Evolutionary conservation across 2,329 filamentous ascomycete genomes (phyloP).

Genomic region (Fonsecaea nubica): DNA sequence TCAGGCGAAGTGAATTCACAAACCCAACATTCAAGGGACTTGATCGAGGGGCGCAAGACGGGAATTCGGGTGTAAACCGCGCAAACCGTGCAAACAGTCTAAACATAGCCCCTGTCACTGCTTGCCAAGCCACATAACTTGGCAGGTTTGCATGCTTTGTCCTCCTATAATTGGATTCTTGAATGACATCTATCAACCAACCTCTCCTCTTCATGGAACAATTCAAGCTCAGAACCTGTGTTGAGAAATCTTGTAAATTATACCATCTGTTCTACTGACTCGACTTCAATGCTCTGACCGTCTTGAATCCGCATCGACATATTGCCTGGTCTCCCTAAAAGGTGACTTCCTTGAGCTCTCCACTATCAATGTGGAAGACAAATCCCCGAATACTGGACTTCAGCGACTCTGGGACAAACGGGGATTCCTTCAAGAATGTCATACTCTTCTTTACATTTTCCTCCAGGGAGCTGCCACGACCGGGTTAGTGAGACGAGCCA

Average conservation of each 20-base stretch:
- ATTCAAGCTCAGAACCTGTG: not conserved
- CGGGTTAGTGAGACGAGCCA: not conserved
- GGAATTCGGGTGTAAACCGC: not conserved
- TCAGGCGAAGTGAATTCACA: conserved; percentile 22
- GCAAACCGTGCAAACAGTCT: conserved; percentile 9
- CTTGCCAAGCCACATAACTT: not conserved
- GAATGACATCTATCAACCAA: not conserved
- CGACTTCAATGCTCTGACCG: not conserved
- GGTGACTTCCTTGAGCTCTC: conserved; percentile 22
- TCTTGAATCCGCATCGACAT: not conserved
- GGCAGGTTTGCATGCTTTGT: not conserved
- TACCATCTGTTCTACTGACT: not conserved
- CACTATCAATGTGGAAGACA: conserved; percentile 28
- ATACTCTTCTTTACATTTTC: conserved; percentile 30
- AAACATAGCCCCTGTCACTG: not conserved
- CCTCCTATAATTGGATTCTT: not conserved
- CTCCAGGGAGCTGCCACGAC: conserved; percentile 15
- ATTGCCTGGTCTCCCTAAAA: not conserved
- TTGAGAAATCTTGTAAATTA: not conserved
- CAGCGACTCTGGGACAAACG: conserved; percentile 18
- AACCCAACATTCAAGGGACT: conserved; percentile 5
- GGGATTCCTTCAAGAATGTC: conserved; percentile 19
- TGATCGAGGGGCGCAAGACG: not conserved
- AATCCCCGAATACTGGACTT: conserved; percentile 23
- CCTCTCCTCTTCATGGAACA: not conserved